Evolutionary conservation across 345 rosid genomes (phyloP).

Genomic region (Corymbia maculata): DNA sequence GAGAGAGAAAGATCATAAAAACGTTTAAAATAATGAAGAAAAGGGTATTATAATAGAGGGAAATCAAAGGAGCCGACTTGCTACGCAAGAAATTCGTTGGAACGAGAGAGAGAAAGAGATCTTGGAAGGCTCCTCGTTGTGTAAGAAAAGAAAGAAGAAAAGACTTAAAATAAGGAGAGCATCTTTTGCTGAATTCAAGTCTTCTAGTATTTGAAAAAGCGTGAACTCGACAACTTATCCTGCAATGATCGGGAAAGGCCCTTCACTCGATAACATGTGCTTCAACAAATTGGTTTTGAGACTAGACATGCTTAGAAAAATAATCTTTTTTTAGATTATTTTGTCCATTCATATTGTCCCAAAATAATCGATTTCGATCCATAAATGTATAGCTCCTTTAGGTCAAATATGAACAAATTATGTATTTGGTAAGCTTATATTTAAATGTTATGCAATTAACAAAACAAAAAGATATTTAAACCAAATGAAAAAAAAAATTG

Average conservation of each 20-base stretch:
- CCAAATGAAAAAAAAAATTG: too few species aligned
- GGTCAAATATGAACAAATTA: neutral
- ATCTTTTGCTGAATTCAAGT: neutral
- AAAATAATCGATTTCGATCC: too few species aligned
- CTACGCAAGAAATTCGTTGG: conserved; percentile 6
- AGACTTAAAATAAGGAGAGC: neutral
- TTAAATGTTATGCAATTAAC: neutral
- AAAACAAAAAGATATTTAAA: neutral
- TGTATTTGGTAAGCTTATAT: neutral
- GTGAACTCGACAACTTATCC: neutral
- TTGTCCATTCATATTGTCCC: neutral
- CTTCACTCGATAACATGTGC: too few species aligned
- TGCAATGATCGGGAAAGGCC: too few species aligned
- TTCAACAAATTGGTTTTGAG: too few species aligned
- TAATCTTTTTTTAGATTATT: neutral
- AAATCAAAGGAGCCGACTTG: conserved; percentile 16
- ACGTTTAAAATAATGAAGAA: neutral
- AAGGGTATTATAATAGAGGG: neutral
- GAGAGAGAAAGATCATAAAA: neutral
- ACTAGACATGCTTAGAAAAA: neutral
- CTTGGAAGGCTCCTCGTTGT: neutral
- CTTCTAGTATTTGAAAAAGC: neutral
- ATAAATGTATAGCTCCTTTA: neutral
- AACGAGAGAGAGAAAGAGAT: neutral
- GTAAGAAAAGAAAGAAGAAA: neutral